Evolutionary conservation across 805 yeast species (phyloP).

Genomic region (Suhomyces emberorum): DNA sequence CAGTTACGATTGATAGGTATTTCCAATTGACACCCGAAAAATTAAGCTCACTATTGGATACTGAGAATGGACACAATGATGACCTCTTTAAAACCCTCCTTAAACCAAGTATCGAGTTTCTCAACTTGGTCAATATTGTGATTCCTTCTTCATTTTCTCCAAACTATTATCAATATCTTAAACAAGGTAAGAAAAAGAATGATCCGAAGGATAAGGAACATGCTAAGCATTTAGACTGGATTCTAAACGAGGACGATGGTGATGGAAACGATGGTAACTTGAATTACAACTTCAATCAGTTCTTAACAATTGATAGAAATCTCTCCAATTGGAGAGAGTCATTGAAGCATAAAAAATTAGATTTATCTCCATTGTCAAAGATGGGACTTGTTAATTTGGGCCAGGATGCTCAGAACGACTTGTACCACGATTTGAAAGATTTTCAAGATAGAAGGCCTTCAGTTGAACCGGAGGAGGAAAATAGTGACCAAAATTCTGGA

Average conservation of each 20-base stretch:
- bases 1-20: conserved; percentile 44
- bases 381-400: conserved; percentile 30
- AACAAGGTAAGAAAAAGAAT: conserved; percentile 17
- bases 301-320: conserved; percentile 40
- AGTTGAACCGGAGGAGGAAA: background rate
- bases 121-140: conserved; percentile 41
- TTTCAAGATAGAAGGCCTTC: conserved; percentile 8
- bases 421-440: conserved; percentile 29
- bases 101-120: conserved; percentile 42
- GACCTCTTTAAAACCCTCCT: conserved; percentile 34
- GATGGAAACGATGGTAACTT: conserved; percentile 47
- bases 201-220: conserved; percentile 21
- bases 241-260: conserved; percentile 44
- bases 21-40: conserved; percentile 44
- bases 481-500: conserved; percentile 3
- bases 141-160: conserved; percentile 48
- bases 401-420: conserved; percentile 19
- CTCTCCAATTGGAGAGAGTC: conserved; percentile 40
- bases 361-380: conserved; percentile 14
- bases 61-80: conserved; percentile 21
- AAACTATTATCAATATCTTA: conserved; percentile 41
- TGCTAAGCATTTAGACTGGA: conserved; percentile 35
- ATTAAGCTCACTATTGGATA: conserved; percentile 31
- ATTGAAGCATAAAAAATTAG: conserved; percentile 27
- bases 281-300: conserved; percentile 43